A percentile compares a stretch with the other conserved stretches of the same genome.
Conservation (phyloP, 345 rosid species). For the Arabidopsis suecica region DNA sequence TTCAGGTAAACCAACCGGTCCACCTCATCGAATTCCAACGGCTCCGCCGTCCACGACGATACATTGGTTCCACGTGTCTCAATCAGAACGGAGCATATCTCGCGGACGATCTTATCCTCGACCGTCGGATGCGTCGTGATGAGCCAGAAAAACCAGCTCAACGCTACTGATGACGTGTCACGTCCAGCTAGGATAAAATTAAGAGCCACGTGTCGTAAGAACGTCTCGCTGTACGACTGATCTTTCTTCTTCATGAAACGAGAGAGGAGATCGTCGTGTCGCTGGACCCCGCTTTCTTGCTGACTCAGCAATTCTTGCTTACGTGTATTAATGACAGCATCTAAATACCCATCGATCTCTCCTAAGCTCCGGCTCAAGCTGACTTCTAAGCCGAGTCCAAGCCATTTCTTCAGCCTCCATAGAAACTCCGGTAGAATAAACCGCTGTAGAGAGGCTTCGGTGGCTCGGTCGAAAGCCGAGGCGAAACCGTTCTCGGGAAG, state of each 20-base stretch:
- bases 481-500: constrained; percentile 81
- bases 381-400: constrained; percentile 86
- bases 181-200: constrained; percentile 97
- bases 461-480: constrained; percentile 86
- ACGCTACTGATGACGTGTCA: constrained; percentile 92
- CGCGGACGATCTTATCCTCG: constrained; percentile 78
- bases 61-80: constrained; percentile 74
- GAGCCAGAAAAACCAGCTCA: constrained; percentile 94
- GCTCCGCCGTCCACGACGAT: constrained; percentile 73
- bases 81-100: constrained; percentile 62
- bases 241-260: constrained; percentile 93
- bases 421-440: constrained; percentile 81
- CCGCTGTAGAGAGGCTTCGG: constrained; percentile 90
- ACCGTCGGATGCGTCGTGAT: constrained; percentile 65
- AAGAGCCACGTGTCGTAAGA: constrained; percentile 83
- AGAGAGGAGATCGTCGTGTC: constrained; percentile 86
- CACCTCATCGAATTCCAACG: constrained; percentile 73
- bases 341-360: constrained; percentile 69
- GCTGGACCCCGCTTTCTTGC: constrained; percentile 55
- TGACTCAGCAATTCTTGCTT: constrained; percentile 71
- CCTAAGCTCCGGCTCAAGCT: constrained; percentile 73
- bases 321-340: constrained; percentile 67
- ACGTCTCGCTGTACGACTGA: constrained; percentile 60
- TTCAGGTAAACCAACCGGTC: constrained; percentile 80
- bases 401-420: constrained; percentile 86